A percentile compares a stretch with the other conserved stretches of the same genome.
Conservation (phyloP, 208 protist species). For the Vickermania spadyakhi region DNA sequence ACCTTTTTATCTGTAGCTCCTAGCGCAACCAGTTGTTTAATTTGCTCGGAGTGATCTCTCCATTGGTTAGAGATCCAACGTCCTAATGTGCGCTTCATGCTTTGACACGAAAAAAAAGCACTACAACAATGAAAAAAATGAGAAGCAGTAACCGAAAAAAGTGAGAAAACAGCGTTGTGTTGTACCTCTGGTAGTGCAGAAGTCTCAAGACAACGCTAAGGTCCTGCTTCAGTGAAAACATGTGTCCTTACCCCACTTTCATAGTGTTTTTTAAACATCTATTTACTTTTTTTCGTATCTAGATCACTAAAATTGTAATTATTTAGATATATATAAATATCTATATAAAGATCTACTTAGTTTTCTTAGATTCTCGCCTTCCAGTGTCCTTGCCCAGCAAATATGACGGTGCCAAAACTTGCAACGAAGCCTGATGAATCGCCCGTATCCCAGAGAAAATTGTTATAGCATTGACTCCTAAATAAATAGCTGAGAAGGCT, state of each 20-base stretch:
- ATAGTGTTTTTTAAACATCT: too few species aligned
- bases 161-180: too few species aligned
- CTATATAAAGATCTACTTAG: not conserved
- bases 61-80: not conserved
- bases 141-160: too few species aligned
- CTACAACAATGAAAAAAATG: too few species aligned
- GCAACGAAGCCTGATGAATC: conserved; percentile 4
- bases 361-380: not conserved
- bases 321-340: not conserved
- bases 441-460: conserved; percentile 24
- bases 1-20: conserved; percentile 1
- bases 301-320: not conserved
- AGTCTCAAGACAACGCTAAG: too few species aligned
- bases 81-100: too few species aligned
- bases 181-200: too few species aligned
- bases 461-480: conserved; percentile 39
- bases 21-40: not conserved
- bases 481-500: conserved; percentile 41
- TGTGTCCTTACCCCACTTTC: too few species aligned
- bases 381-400: not conserved
- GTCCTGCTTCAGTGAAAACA: too few species aligned
- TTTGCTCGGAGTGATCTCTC: not conserved
- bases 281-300: not conserved
- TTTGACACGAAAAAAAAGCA: too few species aligned
- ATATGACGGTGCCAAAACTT: not conserved